These are phyloP conservation scores for Cyclotella kingstonii DNA, from an alignment of 108 stramenopile genomes.

Conservation along the genomic window DNA sequence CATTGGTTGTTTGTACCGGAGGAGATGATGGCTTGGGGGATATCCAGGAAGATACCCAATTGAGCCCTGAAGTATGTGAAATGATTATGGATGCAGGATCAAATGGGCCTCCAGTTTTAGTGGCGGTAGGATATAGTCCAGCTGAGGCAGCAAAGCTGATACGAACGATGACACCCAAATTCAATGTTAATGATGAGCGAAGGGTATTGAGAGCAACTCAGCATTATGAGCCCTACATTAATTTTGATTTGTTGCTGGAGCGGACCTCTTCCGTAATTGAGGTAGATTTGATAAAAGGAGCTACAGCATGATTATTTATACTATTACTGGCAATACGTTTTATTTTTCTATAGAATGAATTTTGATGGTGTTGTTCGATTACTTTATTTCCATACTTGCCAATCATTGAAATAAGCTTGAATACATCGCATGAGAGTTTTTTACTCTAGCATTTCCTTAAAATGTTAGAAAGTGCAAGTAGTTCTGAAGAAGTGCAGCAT, in stretches of 20 bases:
- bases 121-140: constrained; percentile 53
- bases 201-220: constrained; percentile 68
- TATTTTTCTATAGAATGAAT: too few species aligned
- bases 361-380: too few species aligned
- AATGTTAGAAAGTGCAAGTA: too few species aligned
- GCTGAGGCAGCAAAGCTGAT: constrained; percentile 76
- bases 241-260: constrained; percentile 77
- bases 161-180: constrained; percentile 75
- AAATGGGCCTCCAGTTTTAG: constrained; percentile 32
- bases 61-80: constrained; percentile 53
- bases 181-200: constrained; percentile 71
- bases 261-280: constrained; percentile 29
- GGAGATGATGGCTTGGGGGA: constrained; percentile 51
- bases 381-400: too few species aligned
- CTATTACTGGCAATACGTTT: too few species aligned
- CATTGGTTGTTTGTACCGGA: constrained; percentile 68
- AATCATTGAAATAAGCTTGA: too few species aligned
- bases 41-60: constrained; percentile 36
- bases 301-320: too few species aligned
- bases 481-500: too few species aligned
- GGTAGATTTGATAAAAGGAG: background rate
- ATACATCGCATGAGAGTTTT: too few species aligned
- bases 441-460: too few species aligned
- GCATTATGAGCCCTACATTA: constrained; percentile 87
- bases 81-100: constrained; percentile 51